Base-by-base conservation (phyloP, 1,284 basidiomycete genomes). In the Tilletiaria anomala region DNA sequence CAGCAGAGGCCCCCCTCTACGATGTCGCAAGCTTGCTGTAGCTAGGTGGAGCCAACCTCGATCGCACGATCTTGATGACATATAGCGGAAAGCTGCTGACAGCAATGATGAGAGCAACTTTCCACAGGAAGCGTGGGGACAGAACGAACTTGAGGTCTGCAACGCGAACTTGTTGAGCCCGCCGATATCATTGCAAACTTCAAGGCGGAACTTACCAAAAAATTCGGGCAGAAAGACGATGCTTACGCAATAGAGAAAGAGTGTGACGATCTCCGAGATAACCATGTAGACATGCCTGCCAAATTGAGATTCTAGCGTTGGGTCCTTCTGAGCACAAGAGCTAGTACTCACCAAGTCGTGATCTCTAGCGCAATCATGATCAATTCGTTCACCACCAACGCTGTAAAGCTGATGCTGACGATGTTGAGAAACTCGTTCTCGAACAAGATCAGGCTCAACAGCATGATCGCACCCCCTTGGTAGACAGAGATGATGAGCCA, bases 291-390 rank as follows among this genome's bases (percentile, higher is more conserved):
- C 64, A 69, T 99, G 93, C 85, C 85, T 88, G 43, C 24, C 31
- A 37, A n/a, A 29, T 33, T 20, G 21, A 14, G 8, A 19, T 26
- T 18, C 23, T 19, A 10, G 32, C n/a, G 18, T 15, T n/a, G 17
- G 17, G 22, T 19, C 12, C 26, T 14, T 17, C 24, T 21, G 12
- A 12, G 12, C 12, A 43, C 21, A 8, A 36, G 10, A 11, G 34
- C 35, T 15, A 18, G 6, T 20, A 65, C 75, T 48, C 56, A 83
- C 91, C 89, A 97, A 47, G 85, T 94, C 1, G 89, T 96, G 49
- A 96, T 89, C 69, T 96, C 88, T 49, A 96, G 68, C 0, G 87
- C 88, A 32, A 97, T 93, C 93, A 99, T 99, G 70, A 97, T 88
- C 38, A 99, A 76, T 66, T 99, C 93, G 68, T 97, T 99, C 29